phyloP scores from a whole-genome alignment of 2,329 filamentous ascomycete species.

The Pseudogymnoascus sp. region DNA sequence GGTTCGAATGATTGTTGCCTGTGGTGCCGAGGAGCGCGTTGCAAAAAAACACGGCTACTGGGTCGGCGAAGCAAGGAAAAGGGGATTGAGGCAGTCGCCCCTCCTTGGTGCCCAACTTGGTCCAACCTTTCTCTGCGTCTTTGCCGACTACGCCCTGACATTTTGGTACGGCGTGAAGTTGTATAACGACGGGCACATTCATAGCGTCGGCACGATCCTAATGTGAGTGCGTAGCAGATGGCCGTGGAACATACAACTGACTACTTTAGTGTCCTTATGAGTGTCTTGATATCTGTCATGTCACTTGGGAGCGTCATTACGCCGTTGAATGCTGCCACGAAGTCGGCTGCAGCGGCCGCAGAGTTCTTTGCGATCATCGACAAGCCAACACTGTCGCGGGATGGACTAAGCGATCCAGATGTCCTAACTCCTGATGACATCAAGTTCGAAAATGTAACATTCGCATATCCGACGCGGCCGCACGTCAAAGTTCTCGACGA shows the following conservation, averaged over 20 bases:
- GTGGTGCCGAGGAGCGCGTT: conserved; percentile 49
- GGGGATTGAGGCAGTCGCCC: conserved; percentile 41
- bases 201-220: conserved; percentile 44
- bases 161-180: conserved; percentile 56
- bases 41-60: conserved; percentile 44
- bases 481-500: conserved; percentile 55
- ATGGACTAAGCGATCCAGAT: conserved; percentile 39
- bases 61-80: conserved; percentile 44
- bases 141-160: conserved; percentile 44
- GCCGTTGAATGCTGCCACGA: conserved; percentile 43
- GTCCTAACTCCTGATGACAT: conserved; percentile 45
- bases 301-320: conserved; percentile 49
- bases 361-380: conserved; percentile 32
- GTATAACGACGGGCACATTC: conserved; percentile 37
- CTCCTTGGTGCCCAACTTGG: conserved; percentile 45
- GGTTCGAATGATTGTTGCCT: conserved; percentile 54
- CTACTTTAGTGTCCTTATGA: conserved; percentile 31
- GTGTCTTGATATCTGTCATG: conserved; percentile 49
- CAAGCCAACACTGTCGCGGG: conserved; percentile 29
- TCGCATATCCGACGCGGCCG: conserved; percentile 61
- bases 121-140: conserved; percentile 32
- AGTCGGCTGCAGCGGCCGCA: conserved; percentile 30
- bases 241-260: not conserved
- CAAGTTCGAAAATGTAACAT: conserved; percentile 54
- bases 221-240: conserved; percentile 34